Percentiles rank a stretch among this genome's conserved stretches.
These are phyloP conservation scores for Aureobasidium sp. DNA, from an alignment of 2,329 filamentous ascomycete genomes.

Conservation along the genomic window DNA sequence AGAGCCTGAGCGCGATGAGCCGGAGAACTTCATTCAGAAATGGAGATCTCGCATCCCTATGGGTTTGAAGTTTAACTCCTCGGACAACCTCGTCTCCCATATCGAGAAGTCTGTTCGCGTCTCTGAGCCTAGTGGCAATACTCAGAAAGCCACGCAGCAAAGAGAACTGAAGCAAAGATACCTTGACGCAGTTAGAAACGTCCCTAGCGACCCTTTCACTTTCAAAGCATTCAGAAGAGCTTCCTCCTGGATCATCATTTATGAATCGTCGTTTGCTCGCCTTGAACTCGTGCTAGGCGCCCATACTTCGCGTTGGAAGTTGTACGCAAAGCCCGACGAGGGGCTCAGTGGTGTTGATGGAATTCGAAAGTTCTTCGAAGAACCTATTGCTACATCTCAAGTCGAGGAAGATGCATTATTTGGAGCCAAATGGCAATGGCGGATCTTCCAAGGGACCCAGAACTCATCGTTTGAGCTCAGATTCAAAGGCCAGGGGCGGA, in stretches of 20 bases:
- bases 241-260: constrained; percentile 34
- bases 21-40: constrained; percentile 35
- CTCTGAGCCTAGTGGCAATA: background rate
- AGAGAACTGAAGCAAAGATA: constrained; percentile 18
- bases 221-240: constrained; percentile 26
- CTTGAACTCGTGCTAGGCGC: constrained; percentile 29
- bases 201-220: constrained; percentile 28
- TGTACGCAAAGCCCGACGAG: constrained; percentile 21
- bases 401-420: constrained; percentile 18
- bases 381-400: constrained; percentile 21
- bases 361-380: constrained; percentile 18
- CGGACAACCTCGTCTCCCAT: background rate
- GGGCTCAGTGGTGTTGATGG: constrained; percentile 12
- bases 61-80: constrained; percentile 15
- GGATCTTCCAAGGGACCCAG: constrained; percentile 24
- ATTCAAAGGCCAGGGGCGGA: constrained; percentile 19
- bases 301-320: constrained; percentile 20
- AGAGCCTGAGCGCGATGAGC: constrained; percentile 26
- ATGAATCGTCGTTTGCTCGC: constrained; percentile 28
- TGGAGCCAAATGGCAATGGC: constrained; percentile 37
- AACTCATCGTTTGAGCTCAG: constrained; percentile 11
- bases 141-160: background rate
- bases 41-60: constrained; percentile 37
- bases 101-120: background rate
- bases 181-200: constrained; percentile 23